Evolutionary conservation across 2,329 filamentous ascomycete species (phyloP), one percentile per base, ranked within the genome.

Genomic region (Setomelanomma holmii): DNA sequence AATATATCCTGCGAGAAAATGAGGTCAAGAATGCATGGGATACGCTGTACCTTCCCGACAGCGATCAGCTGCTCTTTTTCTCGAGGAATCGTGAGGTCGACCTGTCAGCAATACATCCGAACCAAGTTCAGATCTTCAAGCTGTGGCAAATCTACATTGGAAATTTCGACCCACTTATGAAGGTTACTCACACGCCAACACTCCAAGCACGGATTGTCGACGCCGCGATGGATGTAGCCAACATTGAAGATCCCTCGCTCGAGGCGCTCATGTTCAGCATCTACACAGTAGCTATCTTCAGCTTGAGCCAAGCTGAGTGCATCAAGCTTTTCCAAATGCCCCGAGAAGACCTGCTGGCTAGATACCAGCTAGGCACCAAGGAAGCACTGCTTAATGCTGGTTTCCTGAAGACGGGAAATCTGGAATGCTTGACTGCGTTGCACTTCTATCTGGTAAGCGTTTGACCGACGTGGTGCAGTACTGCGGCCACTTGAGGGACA

Each of bases 71-170:
- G 22, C 67, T 88, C 0, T 82, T 88, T 60, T 82, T 82, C 23
- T 73, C 78, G 1, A 74, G 65, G 4, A 70, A 72, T 16, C 61
- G 82, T 19, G 82, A 84, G 53, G 82, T 89, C 17, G 83, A 90
- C 55, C 72, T 91, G 38, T 77, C 81, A 12, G 78, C 80, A 34
- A 76, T 89, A 5, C 88, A 90, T 64, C 89, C 89, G 1, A 67
- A 85, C 0, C 84, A 86, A 1, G 84, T 83, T 0, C 86, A 89
- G 52, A 86, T 89, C 46, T 82, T 84, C 1, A 85, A 84, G 44
- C 80, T 93, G 6, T 93, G 90, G 90, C 87, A 91, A 67, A 78
- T 87, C 4, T 92, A 87, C 61, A 76, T 91, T 10, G 86, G 73
- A 12, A 71, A 71, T 24, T 53, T 72, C n/a, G 66, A 72, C 17